These are phyloP conservation scores for Cyclotella atomus DNA, from an alignment of 108 stramenopile genomes.

Conservation along the genomic window DNA sequence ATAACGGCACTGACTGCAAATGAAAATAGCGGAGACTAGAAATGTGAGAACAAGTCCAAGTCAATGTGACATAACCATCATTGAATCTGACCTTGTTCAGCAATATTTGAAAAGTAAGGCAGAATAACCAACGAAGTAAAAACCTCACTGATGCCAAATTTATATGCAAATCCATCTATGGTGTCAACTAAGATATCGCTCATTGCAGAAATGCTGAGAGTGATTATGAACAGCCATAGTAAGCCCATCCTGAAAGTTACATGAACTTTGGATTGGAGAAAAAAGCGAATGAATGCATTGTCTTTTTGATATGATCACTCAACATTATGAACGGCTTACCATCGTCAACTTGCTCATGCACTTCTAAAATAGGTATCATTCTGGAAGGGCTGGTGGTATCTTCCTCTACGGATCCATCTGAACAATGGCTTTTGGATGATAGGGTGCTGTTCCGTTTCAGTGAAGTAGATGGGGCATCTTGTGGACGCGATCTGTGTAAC, in stretches of 20 bases:
- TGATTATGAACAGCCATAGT: slow-evolving; percentile 90
- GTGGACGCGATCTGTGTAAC: neutral
- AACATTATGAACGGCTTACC: too few species aligned
- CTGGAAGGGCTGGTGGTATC: neutral
- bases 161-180: slow-evolving; percentile 92
- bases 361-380: slow-evolving; percentile 14
- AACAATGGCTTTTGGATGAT: slow-evolving; percentile 54
- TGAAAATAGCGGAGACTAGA: neutral
- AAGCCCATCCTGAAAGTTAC: slow-evolving; percentile 85
- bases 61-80: neutral
- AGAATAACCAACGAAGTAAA: slow-evolving; percentile 95
- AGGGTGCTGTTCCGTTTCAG: too few species aligned
- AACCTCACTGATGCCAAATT: slow-evolving; percentile 80
- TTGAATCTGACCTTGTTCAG: slow-evolving; percentile 75
- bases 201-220: slow-evolving; percentile 86
- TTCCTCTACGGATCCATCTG: slow-evolving; percentile 43
- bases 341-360: slow-evolving; percentile 22
- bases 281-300: neutral
- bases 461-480: neutral
- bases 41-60: neutral
- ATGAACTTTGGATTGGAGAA: slow-evolving; percentile 18
- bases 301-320: neutral
- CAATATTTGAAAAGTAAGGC: slow-evolving; percentile 97
- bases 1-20: slow-evolving; percentile 80
- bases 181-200: slow-evolving; percentile 94